These are phyloP conservation scores for Bryoglossum gracile DNA, from an alignment of 495 filamentous ascomycete genomes.

Conservation along the genomic window DNA sequence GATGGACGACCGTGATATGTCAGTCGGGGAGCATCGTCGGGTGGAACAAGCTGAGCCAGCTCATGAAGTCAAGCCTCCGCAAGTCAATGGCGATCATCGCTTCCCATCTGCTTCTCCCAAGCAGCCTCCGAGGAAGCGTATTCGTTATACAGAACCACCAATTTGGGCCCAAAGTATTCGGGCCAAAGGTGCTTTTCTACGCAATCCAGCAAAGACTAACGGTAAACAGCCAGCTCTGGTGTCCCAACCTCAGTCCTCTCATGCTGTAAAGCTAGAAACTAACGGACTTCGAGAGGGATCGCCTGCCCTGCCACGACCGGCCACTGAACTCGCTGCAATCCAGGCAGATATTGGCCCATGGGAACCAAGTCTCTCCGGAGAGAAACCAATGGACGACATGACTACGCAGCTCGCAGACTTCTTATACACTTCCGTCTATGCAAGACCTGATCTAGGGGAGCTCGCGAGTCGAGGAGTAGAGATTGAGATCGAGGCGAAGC, in stretches of 20 bases:
- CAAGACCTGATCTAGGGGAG: conserved; percentile 47
- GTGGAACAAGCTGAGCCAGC: conserved; percentile 36
- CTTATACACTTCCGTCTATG: conserved; percentile 60
- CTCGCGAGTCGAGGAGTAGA: conserved; percentile 51
- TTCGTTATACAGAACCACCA: conserved; percentile 32
- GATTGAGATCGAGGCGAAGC: conserved; percentile 86
- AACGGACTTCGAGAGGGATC: conserved; percentile 18
- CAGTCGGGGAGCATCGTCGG: conserved; percentile 36
- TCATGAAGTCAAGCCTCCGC: conserved; percentile 21
- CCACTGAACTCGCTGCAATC: conserved; percentile 7
- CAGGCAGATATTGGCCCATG: conserved; percentile 46
- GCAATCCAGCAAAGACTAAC: conserved; percentile 17
- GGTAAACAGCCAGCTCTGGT: conserved; percentile 14
- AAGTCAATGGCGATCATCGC: conserved; percentile 32
- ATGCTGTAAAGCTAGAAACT: conserved; percentile 23
- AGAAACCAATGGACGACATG: conserved; percentile 59
- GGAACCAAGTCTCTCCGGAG: conserved; percentile 65
- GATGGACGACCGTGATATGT: conserved; percentile 43
- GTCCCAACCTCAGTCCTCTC: conserved; percentile 9
- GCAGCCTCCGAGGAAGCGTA: conserved; percentile 32
- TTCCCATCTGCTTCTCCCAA: conserved; percentile 25
- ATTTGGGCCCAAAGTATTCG: conserved; percentile 36
- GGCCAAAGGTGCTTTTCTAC: not conserved
- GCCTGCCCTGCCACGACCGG: conserved; percentile 12
- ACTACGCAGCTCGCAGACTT: conserved; percentile 66